Percentiles rank a stretch among this genome's conserved stretches.
Evolutionary conservation across 2,329 filamentous ascomycete species (phyloP).

Genomic region (Daldinia sp.): DNA sequence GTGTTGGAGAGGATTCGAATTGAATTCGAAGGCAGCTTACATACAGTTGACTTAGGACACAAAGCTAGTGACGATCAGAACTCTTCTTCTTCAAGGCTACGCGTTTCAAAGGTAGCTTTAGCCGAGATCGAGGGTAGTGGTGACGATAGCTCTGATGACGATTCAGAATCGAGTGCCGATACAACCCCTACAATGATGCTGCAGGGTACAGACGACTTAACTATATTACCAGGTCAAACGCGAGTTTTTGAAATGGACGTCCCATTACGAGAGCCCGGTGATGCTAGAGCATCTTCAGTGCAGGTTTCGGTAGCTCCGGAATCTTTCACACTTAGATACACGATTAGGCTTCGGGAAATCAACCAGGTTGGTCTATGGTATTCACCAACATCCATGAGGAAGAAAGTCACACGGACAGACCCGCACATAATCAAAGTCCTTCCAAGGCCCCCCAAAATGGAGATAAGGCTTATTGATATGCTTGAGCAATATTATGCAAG

Average conservation of each 20-base stretch:
- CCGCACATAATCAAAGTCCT: slow-evolving; percentile 76
- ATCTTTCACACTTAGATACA: slow-evolving; percentile 75
- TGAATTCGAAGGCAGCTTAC: slow-evolving; percentile 69
- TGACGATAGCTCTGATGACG: slow-evolving; percentile 46
- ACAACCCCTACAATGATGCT: slow-evolving; percentile 56
- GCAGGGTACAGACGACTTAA: slow-evolving; percentile 71
- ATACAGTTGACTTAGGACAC: slow-evolving; percentile 65
- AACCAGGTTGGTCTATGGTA: slow-evolving; percentile 64
- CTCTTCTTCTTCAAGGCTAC: slow-evolving; percentile 27
- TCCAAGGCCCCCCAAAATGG: slow-evolving; percentile 92
- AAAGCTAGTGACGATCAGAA: slow-evolving; percentile 38
- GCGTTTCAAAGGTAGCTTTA: slow-evolving; percentile 41
- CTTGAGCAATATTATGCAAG: slow-evolving; percentile 85
- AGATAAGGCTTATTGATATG: slow-evolving; percentile 73
- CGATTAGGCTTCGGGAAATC: slow-evolving; percentile 64
- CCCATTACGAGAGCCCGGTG: slow-evolving; percentile 84
- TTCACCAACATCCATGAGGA: slow-evolving; percentile 57
- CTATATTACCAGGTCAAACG: slow-evolving; percentile 73
- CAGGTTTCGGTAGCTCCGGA: slow-evolving; percentile 73
- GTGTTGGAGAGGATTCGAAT: slow-evolving; percentile 65
- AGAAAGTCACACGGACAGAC: slow-evolving; percentile 62
- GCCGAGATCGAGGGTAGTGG: slow-evolving; percentile 46
- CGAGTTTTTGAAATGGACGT: slow-evolving; percentile 78
- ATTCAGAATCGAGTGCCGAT: slow-evolving; percentile 45
- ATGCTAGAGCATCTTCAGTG: slow-evolving; percentile 74